phyloP scores from a whole-genome alignment of 257 asterid species.

The Nicotiana tomentosiformis region DNA sequence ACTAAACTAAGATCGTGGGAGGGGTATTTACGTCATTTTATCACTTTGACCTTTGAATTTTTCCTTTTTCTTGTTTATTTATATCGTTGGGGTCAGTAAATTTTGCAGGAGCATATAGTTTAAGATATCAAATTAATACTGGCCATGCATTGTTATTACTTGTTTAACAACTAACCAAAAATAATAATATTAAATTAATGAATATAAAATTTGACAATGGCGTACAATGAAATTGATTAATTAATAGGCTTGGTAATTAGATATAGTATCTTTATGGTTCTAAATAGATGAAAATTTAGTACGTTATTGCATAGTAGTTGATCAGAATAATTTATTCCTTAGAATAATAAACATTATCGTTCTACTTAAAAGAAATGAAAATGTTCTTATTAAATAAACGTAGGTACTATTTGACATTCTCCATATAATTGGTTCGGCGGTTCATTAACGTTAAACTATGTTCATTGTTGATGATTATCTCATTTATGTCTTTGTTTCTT shows the following conservation, averaged over 20 bases:
- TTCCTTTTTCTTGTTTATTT: background rate
- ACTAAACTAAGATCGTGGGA: background rate
- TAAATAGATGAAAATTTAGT: slow-evolving; percentile 15
- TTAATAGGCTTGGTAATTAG: background rate
- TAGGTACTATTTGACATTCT: background rate
- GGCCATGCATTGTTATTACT: slow-evolving; percentile 17
- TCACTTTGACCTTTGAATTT: background rate
- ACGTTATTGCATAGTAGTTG: slow-evolving; percentile 31
- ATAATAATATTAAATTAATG: slow-evolving; percentile 11
- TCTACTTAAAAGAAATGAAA: background rate
- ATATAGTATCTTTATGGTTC: slow-evolving; percentile 35
- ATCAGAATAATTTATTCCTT: background rate
- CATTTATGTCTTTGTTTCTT: background rate
- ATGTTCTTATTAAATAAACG: background rate
- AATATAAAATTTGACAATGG: slow-evolving; percentile 11
- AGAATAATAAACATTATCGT: slow-evolving; percentile 15
- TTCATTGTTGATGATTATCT: background rate
- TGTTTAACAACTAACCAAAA: background rate
- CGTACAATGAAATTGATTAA: background rate
- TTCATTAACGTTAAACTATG: background rate
- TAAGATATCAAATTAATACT: slow-evolving; percentile 12
- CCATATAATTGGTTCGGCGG: slow-evolving; percentile 8
- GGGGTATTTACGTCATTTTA: background rate
- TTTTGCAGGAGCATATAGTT: slow-evolving; percentile 1
- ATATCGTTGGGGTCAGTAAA: background rate